Percentiles rank a stretch among this genome's conserved stretches.
These are phyloP conservation scores for Luvunga scandens DNA, from an alignment of 345 rosid genomes.

Conservation along the genomic window DNA sequence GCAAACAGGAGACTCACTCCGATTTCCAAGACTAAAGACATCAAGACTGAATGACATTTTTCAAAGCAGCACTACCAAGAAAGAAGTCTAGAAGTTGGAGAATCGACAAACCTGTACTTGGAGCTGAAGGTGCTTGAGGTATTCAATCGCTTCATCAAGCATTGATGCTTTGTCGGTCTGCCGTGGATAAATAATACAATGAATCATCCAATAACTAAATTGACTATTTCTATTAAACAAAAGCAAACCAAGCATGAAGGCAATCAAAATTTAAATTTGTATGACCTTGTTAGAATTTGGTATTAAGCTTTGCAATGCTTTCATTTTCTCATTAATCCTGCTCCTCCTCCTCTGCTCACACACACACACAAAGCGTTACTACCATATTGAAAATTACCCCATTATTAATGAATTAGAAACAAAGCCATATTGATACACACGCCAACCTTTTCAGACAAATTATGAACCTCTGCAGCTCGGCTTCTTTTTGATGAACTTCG, in stretches of 20 bases:
- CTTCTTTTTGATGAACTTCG: slow-evolving; percentile 83
- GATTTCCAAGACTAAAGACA: background rate
- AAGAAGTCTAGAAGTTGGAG: background rate
- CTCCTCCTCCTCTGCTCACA: slow-evolving; percentile 79
- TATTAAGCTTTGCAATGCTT: slow-evolving; percentile 86
- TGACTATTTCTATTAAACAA: background rate
- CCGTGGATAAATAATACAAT: slow-evolving; percentile 13
- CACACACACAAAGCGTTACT: background rate
- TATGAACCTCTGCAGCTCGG: slow-evolving; percentile 96
- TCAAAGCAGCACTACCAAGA: background rate
- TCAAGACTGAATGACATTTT: background rate
- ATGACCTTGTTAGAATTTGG: slow-evolving; percentile 93
- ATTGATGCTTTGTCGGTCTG: slow-evolving; percentile 96
- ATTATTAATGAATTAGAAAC: background rate
- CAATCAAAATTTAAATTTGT: background rate
- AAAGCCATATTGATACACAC: background rate
- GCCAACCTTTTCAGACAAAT: slow-evolving; percentile 89
- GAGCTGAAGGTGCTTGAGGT: slow-evolving; percentile 91
- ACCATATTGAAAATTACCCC: background rate
- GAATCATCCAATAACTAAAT: background rate
- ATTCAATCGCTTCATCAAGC: slow-evolving; percentile 95
- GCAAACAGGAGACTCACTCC: background rate
- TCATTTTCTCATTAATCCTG: slow-evolving; percentile 97
- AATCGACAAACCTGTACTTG: slow-evolving; percentile 77
- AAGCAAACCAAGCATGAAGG: slow-evolving; percentile 1